Percentiles rank a stretch among this genome's conserved stretches.
Conservation (phyloP, 805 yeast species). For the Ogataea pignaliae region DNA sequence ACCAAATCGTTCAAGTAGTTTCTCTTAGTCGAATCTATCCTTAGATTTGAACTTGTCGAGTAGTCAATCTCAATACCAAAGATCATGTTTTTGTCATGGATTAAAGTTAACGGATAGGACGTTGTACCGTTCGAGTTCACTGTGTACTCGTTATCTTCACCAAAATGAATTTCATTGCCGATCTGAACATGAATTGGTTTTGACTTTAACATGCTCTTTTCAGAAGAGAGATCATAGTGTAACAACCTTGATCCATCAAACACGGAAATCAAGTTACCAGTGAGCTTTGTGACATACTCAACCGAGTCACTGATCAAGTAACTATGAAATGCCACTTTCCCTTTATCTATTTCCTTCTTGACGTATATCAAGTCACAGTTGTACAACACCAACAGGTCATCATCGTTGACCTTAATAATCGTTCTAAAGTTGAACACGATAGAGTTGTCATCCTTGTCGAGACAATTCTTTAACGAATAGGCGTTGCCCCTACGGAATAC, state of each 20-base stretch:
- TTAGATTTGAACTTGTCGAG: constrained; percentile 18
- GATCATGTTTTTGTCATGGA: constrained; percentile 43
- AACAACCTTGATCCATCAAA: constrained; percentile 32
- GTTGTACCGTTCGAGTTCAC: constrained; percentile 30
- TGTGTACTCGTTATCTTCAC: constrained; percentile 2
- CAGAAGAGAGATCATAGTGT: constrained; percentile 26
- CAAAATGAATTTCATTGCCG: constrained; percentile 25
- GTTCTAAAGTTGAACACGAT: constrained; percentile 23
- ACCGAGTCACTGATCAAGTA: constrained; percentile 21
- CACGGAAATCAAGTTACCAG: constrained; percentile 21
- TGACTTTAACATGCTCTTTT: constrained; percentile 20
- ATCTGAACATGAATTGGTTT: constrained; percentile 28
- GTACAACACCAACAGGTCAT: constrained; percentile 27
- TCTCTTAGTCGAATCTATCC: constrained; percentile 33
- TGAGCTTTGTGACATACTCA: constrained; percentile 30
- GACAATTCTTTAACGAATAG: constrained; percentile 26
- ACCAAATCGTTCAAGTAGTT: constrained; percentile 43
- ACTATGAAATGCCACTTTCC: constrained; percentile 20
- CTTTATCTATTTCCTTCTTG: constrained; percentile 13
- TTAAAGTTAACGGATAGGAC: constrained; percentile 46
- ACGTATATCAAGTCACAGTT: constrained; percentile 27
- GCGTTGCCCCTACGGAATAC: constrained; percentile 21
- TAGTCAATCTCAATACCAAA: constrained; percentile 46
- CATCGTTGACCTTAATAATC: constrained; percentile 23
- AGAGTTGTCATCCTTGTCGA: constrained; percentile 18